Conservation (phyloP, 306 rosid species). For the Vicia faba region DNA sequence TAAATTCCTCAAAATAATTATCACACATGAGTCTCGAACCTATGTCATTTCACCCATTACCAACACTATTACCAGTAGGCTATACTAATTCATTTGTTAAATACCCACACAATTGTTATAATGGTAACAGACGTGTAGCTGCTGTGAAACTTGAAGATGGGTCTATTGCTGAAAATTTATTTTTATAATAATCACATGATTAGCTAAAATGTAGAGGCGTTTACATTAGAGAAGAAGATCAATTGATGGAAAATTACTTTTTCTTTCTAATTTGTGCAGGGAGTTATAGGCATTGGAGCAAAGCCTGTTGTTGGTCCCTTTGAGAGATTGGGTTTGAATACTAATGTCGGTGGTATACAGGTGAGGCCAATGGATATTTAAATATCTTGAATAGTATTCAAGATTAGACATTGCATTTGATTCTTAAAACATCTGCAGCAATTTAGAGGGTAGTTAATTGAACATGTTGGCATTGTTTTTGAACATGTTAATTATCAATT, state of each 20-base stretch:
- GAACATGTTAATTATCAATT: slow-evolving; percentile 15
- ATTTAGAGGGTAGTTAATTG: neutral
- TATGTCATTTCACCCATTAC: too few relatives aligned
- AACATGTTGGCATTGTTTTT: neutral
- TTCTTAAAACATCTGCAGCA: neutral
- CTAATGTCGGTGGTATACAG: slow-evolving; percentile 80
- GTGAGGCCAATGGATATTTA: slow-evolving; percentile 43
- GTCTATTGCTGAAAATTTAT: slow-evolving; percentile 40
- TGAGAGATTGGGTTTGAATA: slow-evolving; percentile 68
- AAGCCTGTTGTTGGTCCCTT: slow-evolving; percentile 86
- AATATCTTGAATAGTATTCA: slow-evolving; percentile 9
- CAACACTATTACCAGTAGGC: too few relatives aligned
- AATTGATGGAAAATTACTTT: slow-evolving; percentile 25
- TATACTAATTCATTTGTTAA: too few relatives aligned
- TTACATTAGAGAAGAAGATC: slow-evolving; percentile 15
- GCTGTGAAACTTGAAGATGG: slow-evolving; percentile 84
- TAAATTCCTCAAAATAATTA: too few relatives aligned
- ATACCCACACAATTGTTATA: too few relatives aligned
- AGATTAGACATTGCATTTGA: slow-evolving; percentile 25
- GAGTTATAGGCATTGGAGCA: slow-evolving; percentile 83
- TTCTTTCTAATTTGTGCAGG: slow-evolving; percentile 55
- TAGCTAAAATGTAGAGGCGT: slow-evolving; percentile 21
- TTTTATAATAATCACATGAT: slow-evolving; percentile 8
- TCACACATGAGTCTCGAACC: too few relatives aligned
- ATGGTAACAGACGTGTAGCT: slow-evolving; percentile 70